Evolutionary conservation across 2,329 filamentous ascomycete genomes (phyloP).

Genomic region (Aspergillus cejpii): DNA sequence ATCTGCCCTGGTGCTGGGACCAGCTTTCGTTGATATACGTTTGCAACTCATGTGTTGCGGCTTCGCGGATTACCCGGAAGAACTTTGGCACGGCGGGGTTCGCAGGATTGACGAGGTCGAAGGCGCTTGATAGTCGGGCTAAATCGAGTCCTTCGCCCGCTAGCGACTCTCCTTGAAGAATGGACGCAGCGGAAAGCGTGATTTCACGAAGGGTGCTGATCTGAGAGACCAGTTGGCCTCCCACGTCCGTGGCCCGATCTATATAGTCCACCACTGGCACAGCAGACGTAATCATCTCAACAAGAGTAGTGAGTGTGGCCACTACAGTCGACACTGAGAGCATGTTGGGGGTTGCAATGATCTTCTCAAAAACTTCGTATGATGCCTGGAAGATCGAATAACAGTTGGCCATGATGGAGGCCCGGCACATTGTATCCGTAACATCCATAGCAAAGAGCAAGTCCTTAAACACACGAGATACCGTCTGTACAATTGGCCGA

Average conservation of each 20-base stretch:
- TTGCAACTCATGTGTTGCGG: constrained; percentile 40
- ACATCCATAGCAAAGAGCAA: constrained; percentile 44
- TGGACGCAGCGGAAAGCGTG: constrained; percentile 28
- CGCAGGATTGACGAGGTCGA: constrained; percentile 1
- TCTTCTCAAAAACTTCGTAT: constrained; percentile 30
- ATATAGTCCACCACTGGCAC: constrained; percentile 46
- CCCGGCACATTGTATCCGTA: constrained; percentile 35
- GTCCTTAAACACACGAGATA: constrained; percentile 38
- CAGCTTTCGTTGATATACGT: constrained; percentile 43
- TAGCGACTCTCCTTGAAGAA: constrained; percentile 20
- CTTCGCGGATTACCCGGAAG: constrained; percentile 23
- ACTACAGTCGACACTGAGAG: constrained; percentile 39
- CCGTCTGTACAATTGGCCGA: constrained; percentile 47
- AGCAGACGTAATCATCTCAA: constrained; percentile 38
- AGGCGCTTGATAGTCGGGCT: not conserved
- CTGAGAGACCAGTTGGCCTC: constrained; percentile 23
- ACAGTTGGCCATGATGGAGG: constrained; percentile 31
- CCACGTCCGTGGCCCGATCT: constrained; percentile 28
- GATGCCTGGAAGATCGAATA: constrained; percentile 38
- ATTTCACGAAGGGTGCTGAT: constrained; percentile 40
- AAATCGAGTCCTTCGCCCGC: constrained; percentile 5
- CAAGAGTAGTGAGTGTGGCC: constrained; percentile 33
- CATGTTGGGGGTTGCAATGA: constrained; percentile 30
- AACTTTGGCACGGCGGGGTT: constrained; percentile 10
- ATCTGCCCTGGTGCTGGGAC: constrained; percentile 39